Conservation (phyloP, 306 rosid genomes). For the Hippophae gyantsensis region DNA sequence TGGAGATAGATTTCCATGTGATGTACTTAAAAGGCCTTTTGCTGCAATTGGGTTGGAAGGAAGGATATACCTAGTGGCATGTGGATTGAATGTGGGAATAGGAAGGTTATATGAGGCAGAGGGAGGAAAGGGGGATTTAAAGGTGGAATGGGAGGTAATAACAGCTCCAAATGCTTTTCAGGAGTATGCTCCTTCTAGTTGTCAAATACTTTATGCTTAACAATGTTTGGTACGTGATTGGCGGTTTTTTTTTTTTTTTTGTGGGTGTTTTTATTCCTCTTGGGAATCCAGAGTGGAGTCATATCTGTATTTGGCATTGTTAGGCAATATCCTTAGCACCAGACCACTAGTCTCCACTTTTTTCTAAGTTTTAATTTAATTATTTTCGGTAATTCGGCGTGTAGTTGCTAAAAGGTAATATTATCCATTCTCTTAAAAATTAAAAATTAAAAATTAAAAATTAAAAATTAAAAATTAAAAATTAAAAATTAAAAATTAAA, state of each 20-base stretch:
- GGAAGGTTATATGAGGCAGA: constrained; percentile 25
- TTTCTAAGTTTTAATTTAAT: not conserved
- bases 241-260: not conserved
- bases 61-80: constrained; percentile 38
- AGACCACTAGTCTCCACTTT: too few species aligned
- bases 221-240: not conserved
- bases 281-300: not conserved
- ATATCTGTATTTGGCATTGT: constrained; percentile 13
- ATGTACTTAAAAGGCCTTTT: constrained; percentile 36
- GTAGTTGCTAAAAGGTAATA: too few species aligned
- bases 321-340: not conserved
- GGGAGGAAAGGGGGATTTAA: constrained; percentile 10
- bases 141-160: constrained; percentile 42
- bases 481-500: too few species aligned
- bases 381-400: too few species aligned
- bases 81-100: constrained; percentile 41
- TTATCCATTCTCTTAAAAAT: too few species aligned
- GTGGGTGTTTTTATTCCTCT: not conserved
- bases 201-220: constrained; percentile 47
- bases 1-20: constrained; percentile 52
- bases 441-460: too few species aligned
- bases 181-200: constrained; percentile 31
- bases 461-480: too few species aligned
- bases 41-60: constrained; percentile 35
- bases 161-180: constrained; percentile 29